These are phyloP conservation scores for Rosa multiflora DNA, from an alignment of 306 rosid species.

Conservation along the genomic window DNA sequence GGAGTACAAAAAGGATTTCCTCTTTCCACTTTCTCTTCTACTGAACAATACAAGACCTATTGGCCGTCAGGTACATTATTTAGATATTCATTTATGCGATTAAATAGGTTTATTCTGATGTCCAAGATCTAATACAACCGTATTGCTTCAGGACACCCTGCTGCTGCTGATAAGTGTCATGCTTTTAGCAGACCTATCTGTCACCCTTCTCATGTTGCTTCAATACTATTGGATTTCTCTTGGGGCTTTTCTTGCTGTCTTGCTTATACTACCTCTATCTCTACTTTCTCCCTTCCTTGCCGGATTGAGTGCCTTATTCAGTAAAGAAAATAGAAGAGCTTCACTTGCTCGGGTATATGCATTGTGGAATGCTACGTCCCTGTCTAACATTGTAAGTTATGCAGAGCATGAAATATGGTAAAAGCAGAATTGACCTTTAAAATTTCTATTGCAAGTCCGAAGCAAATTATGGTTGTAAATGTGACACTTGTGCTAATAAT, in stretches of 20 bases:
- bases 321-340: constrained; percentile 90
- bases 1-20: constrained; percentile 72
- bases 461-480: constrained; percentile 1
- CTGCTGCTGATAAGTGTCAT: constrained; percentile 77
- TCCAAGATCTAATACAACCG: constrained; percentile 36
- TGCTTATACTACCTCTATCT: constrained; percentile 90
- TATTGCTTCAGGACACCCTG: constrained; percentile 74
- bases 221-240: constrained; percentile 97
- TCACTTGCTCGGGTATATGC: constrained; percentile 89
- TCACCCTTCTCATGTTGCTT: constrained; percentile 87
- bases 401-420: constrained; percentile 19
- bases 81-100: constrained; percentile 18
- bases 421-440: constrained; percentile 8
- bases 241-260: constrained; percentile 83
- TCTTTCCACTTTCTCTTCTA: constrained; percentile 75
- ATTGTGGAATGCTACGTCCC: constrained; percentile 92
- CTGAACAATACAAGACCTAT: constrained; percentile 91
- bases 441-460: constrained; percentile 18
- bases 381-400: constrained; percentile 81
- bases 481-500: background rate
- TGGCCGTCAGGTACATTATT: constrained; percentile 78
- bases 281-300: constrained; percentile 94
- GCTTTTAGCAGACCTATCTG: constrained; percentile 82
- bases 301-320: constrained; percentile 95
- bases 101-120: constrained; percentile 9